Percentiles rank a stretch among this genome's conserved stretches.
Conservation (phyloP, 192 early-diverging fungal genomes). For the Dissophora globulifera region DNA sequence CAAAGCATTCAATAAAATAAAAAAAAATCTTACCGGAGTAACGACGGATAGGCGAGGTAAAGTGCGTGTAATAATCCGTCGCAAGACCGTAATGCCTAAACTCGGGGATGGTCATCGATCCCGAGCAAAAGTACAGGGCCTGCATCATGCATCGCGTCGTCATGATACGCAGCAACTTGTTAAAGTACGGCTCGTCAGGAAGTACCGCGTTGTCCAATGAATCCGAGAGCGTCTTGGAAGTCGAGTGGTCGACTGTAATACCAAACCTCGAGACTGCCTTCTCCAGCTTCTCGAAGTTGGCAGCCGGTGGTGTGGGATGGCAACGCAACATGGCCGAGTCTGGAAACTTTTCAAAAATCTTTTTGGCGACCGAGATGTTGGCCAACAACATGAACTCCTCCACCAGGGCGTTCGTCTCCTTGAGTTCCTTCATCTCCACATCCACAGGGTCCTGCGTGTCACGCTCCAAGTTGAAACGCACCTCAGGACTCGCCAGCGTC, state of each 20-base stretch:
- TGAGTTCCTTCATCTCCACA: slow-evolving; percentile 86
- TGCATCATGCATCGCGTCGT: slow-evolving; percentile 97
- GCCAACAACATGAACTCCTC: slow-evolving; percentile 99
- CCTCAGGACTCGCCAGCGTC: slow-evolving; percentile 90
- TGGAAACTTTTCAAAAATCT: slow-evolving; percentile 82
- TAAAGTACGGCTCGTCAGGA: slow-evolving; percentile 92
- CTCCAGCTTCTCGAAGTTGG: slow-evolving; percentile 63
- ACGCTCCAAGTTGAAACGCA: slow-evolving; percentile 92
- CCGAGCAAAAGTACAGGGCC: slow-evolving; percentile 97
- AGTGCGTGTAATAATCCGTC: slow-evolving; percentile 95
- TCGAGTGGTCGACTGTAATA: slow-evolving; percentile 70
- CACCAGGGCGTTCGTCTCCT: slow-evolving; percentile 93
- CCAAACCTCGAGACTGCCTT: slow-evolving; percentile 71
- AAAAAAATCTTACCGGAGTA: slow-evolving; percentile 73
- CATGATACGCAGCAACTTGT: slow-evolving; percentile 94
- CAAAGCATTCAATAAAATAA: neutral
- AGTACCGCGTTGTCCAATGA: slow-evolving; percentile 89
- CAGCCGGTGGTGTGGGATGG: slow-evolving; percentile 65
- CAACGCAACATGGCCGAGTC: slow-evolving; percentile 83
- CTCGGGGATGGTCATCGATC: slow-evolving; percentile 67
- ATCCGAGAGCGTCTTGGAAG: slow-evolving; percentile 84
- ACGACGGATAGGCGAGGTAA: slow-evolving; percentile 99
- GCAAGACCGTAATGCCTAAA: slow-evolving; percentile 96
- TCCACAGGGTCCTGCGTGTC: slow-evolving; percentile 92
- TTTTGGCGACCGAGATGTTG: slow-evolving; percentile 94